Evolutionary conservation across 2,329 filamentous ascomycete genomes (phyloP), one percentile per base, ranked within the genome.

Genomic region (Xylaria hypoxylon): DNA sequence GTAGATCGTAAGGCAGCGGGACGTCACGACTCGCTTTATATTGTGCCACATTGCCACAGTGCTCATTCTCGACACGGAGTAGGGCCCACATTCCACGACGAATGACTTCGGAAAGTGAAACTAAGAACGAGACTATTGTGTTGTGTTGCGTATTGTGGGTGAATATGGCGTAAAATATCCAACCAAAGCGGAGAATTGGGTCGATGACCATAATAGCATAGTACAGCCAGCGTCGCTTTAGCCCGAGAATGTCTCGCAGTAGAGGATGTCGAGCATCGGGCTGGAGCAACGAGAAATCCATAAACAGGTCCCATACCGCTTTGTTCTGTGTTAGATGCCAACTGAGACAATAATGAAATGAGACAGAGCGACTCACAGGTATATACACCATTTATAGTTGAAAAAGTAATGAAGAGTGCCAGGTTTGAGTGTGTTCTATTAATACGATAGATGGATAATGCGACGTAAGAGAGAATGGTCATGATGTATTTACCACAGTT

Each of bases 31-130:
- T 93, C 3, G 96, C 96, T 70, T 96, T 94, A 85, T 96, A 96
- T 71, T 93, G 89, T 19, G 89, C 87, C 2, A 99, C 95, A 73
- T 97, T 97, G 62, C 91, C 90, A 80, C 94, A 97, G 80, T 99
- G 96, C 75, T 99, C 96, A 78, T 99, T 99, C 79, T 99, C 96
- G 28, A 99, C 94, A 45, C 96, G 92, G 77, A 99, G 92, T 3
- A 98, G 83, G 0, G 91, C 90, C 96, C 96, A 99, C 76, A 97
- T 88, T 68, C 93, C 94, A 76, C 96, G 85, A 35, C 96, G 89
- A n/a, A 87, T 85, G 24, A 97, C 88, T 77, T 99, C 96, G 8
- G 90, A 87, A 2, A 97, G 81, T 1, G 87, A 86, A 17, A 97
- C 88, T 33, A 92, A 72, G 79, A 98, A 98, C 1, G 92, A 94